Conservation (phyloP, 805 yeast genomes). For the Ogataea paraovalis region DNA sequence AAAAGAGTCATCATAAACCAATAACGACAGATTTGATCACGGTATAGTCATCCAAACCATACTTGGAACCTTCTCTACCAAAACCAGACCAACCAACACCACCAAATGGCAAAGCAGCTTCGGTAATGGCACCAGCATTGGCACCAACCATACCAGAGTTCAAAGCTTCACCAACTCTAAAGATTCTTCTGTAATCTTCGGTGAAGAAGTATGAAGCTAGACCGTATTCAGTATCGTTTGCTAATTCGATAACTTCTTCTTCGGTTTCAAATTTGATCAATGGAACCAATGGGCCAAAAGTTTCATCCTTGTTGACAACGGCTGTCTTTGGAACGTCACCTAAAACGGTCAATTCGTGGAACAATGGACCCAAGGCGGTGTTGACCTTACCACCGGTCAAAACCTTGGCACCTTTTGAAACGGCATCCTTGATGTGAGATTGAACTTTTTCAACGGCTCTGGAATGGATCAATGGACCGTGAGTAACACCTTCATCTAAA, state of each 20-base stretch:
- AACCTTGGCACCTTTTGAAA: slow-evolving; percentile 58
- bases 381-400: slow-evolving; percentile 57
- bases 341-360: slow-evolving; percentile 66
- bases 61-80: slow-evolving; percentile 76
- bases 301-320: slow-evolving; percentile 62
- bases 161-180: slow-evolving; percentile 61
- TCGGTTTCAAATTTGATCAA: slow-evolving; percentile 60
- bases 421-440: slow-evolving; percentile 63
- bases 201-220: slow-evolving; percentile 76
- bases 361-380: slow-evolving; percentile 54
- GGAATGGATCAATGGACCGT: slow-evolving; percentile 71
- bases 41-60: slow-evolving; percentile 72
- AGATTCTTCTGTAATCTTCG: slow-evolving; percentile 47
- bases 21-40: slow-evolving; percentile 61
- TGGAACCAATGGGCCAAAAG: slow-evolving; percentile 80
- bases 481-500: slow-evolving; percentile 52
- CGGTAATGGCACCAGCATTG: slow-evolving; percentile 71
- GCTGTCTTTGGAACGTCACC: slow-evolving; percentile 56
- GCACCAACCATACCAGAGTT: slow-evolving; percentile 82
- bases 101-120: slow-evolving; percentile 67
- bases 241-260: slow-evolving; percentile 56
- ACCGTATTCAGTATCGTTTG: slow-evolving; percentile 69
- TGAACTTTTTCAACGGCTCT: slow-evolving; percentile 59
- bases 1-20: slow-evolving; percentile 22
- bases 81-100: slow-evolving; percentile 77